Conservation (phyloP, 805 yeast genomes). For the Grigorovia transvaalensis region DNA sequence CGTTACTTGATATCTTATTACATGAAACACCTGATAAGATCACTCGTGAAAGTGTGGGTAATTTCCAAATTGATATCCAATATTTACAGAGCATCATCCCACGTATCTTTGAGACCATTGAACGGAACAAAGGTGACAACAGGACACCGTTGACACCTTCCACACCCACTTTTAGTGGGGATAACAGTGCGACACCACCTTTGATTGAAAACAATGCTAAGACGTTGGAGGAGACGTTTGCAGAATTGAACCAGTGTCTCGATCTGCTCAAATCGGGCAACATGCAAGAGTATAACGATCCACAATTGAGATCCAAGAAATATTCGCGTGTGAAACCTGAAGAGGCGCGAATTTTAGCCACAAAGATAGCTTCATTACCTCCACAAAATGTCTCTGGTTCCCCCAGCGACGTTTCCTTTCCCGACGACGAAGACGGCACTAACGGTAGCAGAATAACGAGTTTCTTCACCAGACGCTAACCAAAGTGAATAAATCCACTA, state of each 20-base stretch:
- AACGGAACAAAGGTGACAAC: conserved; percentile 10
- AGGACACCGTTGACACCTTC: conserved; percentile 15
- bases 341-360: conserved; percentile 51
- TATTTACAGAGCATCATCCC: conserved; percentile 52
- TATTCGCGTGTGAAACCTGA: conserved; percentile 69
- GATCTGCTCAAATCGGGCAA: conserved; percentile 57
- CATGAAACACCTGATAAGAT: conserved; percentile 40
- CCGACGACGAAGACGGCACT: not conserved
- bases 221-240: conserved; percentile 61
- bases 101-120: conserved; percentile 18
- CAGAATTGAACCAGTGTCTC: conserved; percentile 71
- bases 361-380: conserved; percentile 30
- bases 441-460: conserved; percentile 1
- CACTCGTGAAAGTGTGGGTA: conserved; percentile 51
- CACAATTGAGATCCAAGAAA: conserved; percentile 45
- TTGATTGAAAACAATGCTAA: conserved; percentile 29
- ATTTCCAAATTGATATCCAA: conserved; percentile 71
- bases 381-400: not conserved
- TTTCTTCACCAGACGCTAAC: conserved; percentile 4
- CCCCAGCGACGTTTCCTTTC: not conserved
- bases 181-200: conserved; percentile 5
- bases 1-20: conserved; percentile 51
- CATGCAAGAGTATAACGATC: conserved; percentile 52
- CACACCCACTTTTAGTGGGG: conserved; percentile 14
- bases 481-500: no score